A percentile compares a stretch with the other conserved stretches of the same genome.
Conservation (phyloP, 495 filamentous ascomycete genomes). For the Aspergillus diversus region DNA sequence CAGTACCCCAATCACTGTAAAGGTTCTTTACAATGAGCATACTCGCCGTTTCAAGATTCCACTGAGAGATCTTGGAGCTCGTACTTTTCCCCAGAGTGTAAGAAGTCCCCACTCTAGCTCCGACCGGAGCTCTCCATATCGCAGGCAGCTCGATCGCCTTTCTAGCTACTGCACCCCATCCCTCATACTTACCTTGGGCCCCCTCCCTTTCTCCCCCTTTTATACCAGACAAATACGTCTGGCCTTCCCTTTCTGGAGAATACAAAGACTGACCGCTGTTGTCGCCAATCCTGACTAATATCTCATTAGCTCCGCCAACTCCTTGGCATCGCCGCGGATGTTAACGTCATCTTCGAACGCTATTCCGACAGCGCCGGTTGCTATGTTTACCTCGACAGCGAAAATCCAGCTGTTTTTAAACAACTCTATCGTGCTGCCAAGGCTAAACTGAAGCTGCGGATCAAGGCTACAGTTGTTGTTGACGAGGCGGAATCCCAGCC, state of each 20-base stretch:
- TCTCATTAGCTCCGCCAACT: slow-evolving; percentile 69
- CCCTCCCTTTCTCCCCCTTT: neutral
- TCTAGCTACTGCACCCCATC: slow-evolving; percentile 28
- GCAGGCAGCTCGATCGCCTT: slow-evolving; percentile 9
- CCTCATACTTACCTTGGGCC: slow-evolving; percentile 1
- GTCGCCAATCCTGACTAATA: slow-evolving; percentile 15
- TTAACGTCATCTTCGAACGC: slow-evolving; percentile 80
- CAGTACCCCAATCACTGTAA: slow-evolving; percentile 83
- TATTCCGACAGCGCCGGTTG: slow-evolving; percentile 91
- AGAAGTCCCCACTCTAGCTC: slow-evolving; percentile 45
- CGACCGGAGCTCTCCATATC: slow-evolving; percentile 32
- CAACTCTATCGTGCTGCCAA: slow-evolving; percentile 96
- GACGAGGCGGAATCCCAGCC: slow-evolving; percentile 21
- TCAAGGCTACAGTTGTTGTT: slow-evolving; percentile 64
- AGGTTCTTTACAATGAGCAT: slow-evolving; percentile 73
- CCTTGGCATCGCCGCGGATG: slow-evolving; percentile 69
- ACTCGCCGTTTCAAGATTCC: slow-evolving; percentile 88
- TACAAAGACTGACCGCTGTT: neutral
- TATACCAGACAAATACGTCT: neutral
- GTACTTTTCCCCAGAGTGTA: slow-evolving; percentile 83
- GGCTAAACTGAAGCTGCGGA: slow-evolving; percentile 95
- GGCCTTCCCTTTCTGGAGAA: neutral
- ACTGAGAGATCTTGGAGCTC: slow-evolving; percentile 78
- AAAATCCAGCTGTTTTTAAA: slow-evolving; percentile 86
- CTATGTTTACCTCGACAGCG: slow-evolving; percentile 77